These are phyloP conservation scores for Trypanosoma avium DNA, from an alignment of 208 protist species.

Conservation along the genomic window DNA sequence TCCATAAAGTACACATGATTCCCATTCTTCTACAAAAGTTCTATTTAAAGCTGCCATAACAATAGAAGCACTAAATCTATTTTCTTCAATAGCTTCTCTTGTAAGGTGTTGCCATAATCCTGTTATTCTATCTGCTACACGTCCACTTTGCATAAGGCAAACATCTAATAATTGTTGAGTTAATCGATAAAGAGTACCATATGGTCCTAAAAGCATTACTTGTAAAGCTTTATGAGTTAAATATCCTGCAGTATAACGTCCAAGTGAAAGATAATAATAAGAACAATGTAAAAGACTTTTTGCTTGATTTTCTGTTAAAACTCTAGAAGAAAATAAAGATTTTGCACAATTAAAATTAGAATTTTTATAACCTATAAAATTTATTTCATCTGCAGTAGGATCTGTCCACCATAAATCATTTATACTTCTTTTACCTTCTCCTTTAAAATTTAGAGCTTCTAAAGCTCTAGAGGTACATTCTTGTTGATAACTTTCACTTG, in stretches of 20 bases:
- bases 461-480: conserved; percentile 17
- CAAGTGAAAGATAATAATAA: conserved; percentile 60
- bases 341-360: neutral
- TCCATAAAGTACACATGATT: conserved; percentile 36
- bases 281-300: conserved; percentile 52
- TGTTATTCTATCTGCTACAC: conserved; percentile 45
- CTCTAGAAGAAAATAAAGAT: neutral
- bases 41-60: conserved; percentile 38
- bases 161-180: conserved; percentile 60
- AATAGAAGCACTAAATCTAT: conserved; percentile 19
- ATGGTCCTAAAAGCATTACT: conserved; percentile 66
- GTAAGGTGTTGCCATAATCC: conserved; percentile 44
- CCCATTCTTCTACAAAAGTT: conserved; percentile 62
- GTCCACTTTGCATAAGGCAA: conserved; percentile 63
- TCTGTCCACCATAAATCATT: conserved; percentile 32
- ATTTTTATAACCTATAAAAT: neutral
- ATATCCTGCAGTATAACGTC: conserved; percentile 49
- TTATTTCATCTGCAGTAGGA: conserved; percentile 23
- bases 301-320: conserved; percentile 30
- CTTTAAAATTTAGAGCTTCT: conserved; percentile 4
- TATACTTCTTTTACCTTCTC: neutral
- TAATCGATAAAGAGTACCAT: conserved; percentile 63
- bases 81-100: conserved; percentile 21
- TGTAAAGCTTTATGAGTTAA: conserved; percentile 85
- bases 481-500: conserved; percentile 22